Evolutionary conservation across 495 filamentous ascomycete species (phyloP), one percentile per base, ranked within the genome.

Genomic region (Penicillium goetzii): DNA sequence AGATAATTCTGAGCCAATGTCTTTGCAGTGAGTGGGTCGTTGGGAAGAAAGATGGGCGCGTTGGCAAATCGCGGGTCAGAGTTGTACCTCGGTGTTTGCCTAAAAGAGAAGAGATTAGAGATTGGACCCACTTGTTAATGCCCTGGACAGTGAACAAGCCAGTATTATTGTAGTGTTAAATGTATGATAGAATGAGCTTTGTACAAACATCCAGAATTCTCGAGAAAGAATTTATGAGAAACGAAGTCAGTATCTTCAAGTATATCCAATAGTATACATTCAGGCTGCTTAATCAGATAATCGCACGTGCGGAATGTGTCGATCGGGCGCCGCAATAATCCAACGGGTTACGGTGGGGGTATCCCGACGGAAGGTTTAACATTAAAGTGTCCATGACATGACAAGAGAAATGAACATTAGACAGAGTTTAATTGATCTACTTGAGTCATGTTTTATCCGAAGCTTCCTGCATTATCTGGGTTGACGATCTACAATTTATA

Each of bases 1-100:
- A 19, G 17, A 30, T 30, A 25, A 38, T 11, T 12, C 11, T 56
- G 53, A 23, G 55, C 55, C 52, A 55, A 55, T 55, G 52, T 10
- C 30, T 26, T 26, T 40, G 36, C 34, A 32, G 26, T 17, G 23
- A 10, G 55, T 57, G 55, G 55, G 55, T 57, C 55, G 55, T 57
- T 57, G 55, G 38, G 55, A 57, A 43, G 38, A 28, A 28, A 57
- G 12, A 40, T 43, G 11, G 36, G 43, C n/a, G 12, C 21, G 34
- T 26, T 57, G 38, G 19, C 55, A 43, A 43, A 57, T 55, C 30
- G 11, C 10, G 10, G 6, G 4, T 4, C 52, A 15, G 52, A 5
- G 11, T 55, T 23, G 19, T 40, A 6, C 55, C 55, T 43, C 36
- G 55, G 55, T 9, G 43, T 17, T 41, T 40, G 12, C 55, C 12